phyloP scores from a whole-genome alignment of 2,329 filamentous ascomycete species.

The Podosphaera fusca region DNA sequence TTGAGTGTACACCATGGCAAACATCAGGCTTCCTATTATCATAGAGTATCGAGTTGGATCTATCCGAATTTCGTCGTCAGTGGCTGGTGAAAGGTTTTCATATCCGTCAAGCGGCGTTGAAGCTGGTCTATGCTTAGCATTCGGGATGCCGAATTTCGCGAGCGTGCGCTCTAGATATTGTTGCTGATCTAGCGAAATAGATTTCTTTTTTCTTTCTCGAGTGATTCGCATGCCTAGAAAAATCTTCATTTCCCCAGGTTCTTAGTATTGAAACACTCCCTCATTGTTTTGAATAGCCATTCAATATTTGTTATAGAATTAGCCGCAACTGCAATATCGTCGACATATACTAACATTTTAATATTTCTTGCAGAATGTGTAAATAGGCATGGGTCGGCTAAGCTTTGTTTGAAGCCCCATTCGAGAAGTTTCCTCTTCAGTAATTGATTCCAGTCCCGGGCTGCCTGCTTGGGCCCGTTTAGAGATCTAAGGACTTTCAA shows the following conservation, averaged over 20 bases:
- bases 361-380: too few relatives aligned
- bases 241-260: background rate
- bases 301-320: background rate
- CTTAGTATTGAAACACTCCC: background rate
- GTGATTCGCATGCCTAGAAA: background rate
- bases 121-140: too few relatives aligned
- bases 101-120: too few relatives aligned
- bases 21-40: too few relatives aligned
- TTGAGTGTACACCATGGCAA: too few relatives aligned
- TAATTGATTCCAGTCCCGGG: background rate
- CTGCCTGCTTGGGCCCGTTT: background rate
- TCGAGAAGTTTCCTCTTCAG: background rate
- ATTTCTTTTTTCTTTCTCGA: background rate
- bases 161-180: background rate
- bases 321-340: background rate
- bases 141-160: background rate
- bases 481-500: too few relatives aligned
- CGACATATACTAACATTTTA: background rate
- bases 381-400: background rate
- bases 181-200: background rate
- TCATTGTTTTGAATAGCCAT: background rate
- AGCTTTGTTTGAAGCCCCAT: background rate
- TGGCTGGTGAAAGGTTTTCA: too few relatives aligned
- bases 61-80: too few relatives aligned
- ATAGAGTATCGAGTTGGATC: too few relatives aligned